Conservation (phyloP, 768 basidiomycete species). For the Kwoniella mangroviensis region DNA sequence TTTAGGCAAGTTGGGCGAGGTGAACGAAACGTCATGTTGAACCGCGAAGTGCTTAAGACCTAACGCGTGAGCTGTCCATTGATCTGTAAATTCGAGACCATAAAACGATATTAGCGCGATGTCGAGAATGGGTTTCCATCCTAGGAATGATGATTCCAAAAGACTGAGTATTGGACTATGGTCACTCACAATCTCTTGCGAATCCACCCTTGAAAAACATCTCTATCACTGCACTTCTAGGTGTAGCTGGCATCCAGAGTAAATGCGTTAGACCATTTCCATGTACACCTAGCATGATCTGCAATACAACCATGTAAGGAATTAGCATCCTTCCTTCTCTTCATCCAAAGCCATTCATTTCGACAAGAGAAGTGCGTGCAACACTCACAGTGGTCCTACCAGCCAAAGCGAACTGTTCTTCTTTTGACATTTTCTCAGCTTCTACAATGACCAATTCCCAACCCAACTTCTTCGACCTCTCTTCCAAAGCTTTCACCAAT, state of each 20-base stretch:
- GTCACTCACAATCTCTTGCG: slow-evolving; percentile 77
- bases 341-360: background rate
- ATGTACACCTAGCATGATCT: slow-evolving; percentile 95
- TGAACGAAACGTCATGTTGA: slow-evolving; percentile 48
- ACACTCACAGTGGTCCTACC: slow-evolving; percentile 55
- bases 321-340: background rate
- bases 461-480: slow-evolving; percentile 69
- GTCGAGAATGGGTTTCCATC: too few species aligned
- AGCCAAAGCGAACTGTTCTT: slow-evolving; percentile 57
- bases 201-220: slow-evolving; percentile 86
- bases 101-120: too few species aligned
- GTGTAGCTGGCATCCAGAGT: slow-evolving; percentile 88
- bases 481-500: slow-evolving; percentile 74
- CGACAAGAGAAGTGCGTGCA: background rate
- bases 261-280: slow-evolving; percentile 88
- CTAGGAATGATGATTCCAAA: too few species aligned
- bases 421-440: slow-evolving; percentile 55
- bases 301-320: background rate
- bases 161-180: background rate
- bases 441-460: slow-evolving; percentile 65
- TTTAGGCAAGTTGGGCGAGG: slow-evolving; percentile 48
- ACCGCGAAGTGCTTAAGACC: slow-evolving; percentile 56
- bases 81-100: slow-evolving; percentile 32
- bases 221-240: slow-evolving; percentile 84
- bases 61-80: slow-evolving; percentile 57